Evolutionary conservation across 2,329 filamentous ascomycete genomes (phyloP).

Genomic region (Colletotrichum zoysiae): DNA sequence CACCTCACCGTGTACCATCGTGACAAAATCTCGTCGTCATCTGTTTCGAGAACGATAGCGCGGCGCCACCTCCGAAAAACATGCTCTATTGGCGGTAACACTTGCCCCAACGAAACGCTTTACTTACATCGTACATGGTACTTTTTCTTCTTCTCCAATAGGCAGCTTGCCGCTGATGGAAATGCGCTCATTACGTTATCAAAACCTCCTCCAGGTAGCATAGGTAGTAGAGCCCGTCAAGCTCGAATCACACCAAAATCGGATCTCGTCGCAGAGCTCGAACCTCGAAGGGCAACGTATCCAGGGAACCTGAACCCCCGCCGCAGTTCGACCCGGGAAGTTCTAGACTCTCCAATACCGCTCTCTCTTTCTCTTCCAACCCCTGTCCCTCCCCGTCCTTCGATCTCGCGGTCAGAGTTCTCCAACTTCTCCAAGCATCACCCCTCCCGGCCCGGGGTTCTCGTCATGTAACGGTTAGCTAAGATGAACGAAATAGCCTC

Average conservation of each 20-base stretch:
- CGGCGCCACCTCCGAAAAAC: neutral
- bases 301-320: neutral
- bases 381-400: neutral
- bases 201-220: neutral
- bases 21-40: neutral
- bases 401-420: neutral
- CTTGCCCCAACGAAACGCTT: neutral
- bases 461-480: constrained; percentile 32
- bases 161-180: neutral
- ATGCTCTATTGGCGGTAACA: neutral
- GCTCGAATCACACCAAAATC: neutral
- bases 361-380: neutral
- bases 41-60: constrained; percentile 1
- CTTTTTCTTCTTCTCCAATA: neutral
- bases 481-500: constrained; percentile 34
- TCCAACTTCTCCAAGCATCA: constrained; percentile 13
- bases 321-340: neutral
- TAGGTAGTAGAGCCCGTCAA: neutral
- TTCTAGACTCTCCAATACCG: constrained; percentile 6
- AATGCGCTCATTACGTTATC: neutral
- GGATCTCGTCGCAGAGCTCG: neutral
- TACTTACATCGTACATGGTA: too few relatives aligned
- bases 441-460: constrained; percentile 7
- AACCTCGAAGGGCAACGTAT: neutral
- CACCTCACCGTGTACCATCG: neutral